Base-by-base conservation (phyloP, 371 early-diverging fungal genomes). In the Actinomucor elegans region DNA sequence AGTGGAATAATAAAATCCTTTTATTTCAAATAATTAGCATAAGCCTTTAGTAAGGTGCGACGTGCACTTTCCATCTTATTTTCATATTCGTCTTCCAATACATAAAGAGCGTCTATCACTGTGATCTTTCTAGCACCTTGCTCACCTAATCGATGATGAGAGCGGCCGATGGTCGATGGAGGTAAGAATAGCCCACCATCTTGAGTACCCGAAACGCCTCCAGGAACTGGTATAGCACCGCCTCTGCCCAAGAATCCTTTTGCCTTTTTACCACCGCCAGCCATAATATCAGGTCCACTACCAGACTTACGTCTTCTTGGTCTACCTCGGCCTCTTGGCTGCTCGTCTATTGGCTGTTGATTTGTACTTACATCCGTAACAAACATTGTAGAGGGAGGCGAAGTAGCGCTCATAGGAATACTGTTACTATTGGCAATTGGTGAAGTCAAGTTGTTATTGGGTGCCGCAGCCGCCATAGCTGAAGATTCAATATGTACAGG, bases 71-170 rank as follows among this genome's bases (percentile, higher is more conserved):
- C 77, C 28, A 76, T 76, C 5, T 84, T 80, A 27, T 75, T 78
- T 40, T 78, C 77, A 57, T 69, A 69, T 62, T 90, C 89, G 9
- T 84, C 82, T 65, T 89, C 89, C 24, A 90, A 67, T 15, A 83
- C 87, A 57, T 82, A 88, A 12, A 88, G 57, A 3, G 88, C 88
- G 61, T 90, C 91, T 36, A 77, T 69, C n/a, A 87, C 77, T 9
- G 88, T 88, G 17, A 90, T 68, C 34, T 76, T 74, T 17, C 82
- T 67, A 33, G 77, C 63, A 15, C 68, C 65, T 17, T 75, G 64
- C 35, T 78, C 79, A 9, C 74, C 74, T 28, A 69, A 55, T 24
- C 69, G 55, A 35, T 58, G 48, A 40, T 60, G 52, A 29, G 63
- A 51, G 8, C 66, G 52, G n/a, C 60, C 61, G 52, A 48, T 45